Evolutionary conservation across 108 stramenopile genomes (phyloP).

Genomic region (Parietichytrium sp.): DNA sequence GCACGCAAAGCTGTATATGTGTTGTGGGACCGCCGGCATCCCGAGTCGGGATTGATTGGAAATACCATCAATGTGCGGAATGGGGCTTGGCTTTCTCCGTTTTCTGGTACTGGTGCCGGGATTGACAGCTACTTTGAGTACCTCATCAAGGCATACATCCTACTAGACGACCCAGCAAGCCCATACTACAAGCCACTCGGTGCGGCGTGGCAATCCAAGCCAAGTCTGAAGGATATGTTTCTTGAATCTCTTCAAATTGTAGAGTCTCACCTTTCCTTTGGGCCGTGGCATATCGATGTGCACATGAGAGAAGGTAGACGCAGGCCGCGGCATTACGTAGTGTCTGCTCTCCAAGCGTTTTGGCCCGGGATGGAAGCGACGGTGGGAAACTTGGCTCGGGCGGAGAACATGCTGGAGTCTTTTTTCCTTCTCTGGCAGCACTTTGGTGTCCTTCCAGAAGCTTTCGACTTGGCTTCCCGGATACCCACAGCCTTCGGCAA

Average conservation of each 20-base stretch:
- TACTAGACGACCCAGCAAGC: constrained; percentile 37
- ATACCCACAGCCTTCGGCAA: constrained; percentile 36
- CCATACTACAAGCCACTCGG: background rate
- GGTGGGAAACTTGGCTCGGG: constrained; percentile 40
- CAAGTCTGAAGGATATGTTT: constrained; percentile 3
- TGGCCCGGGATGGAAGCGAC: constrained; percentile 59
- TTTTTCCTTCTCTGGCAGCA: constrained; percentile 49
- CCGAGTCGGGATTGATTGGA: constrained; percentile 49
- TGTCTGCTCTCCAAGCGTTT: constrained; percentile 53
- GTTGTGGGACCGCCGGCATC: constrained; percentile 48
- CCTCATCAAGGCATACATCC: constrained; percentile 54
- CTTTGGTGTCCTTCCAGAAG: constrained; percentile 56
- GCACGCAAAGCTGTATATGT: constrained; percentile 49
- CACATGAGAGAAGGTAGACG: background rate
- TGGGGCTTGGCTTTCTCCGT: constrained; percentile 43
- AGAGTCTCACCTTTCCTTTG: constrained; percentile 34
- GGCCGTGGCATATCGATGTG: constrained; percentile 40
- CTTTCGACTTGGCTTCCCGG: constrained; percentile 45
- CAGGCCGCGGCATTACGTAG: background rate
- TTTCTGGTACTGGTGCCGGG: constrained; percentile 55
- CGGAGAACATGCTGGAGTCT: constrained; percentile 20
- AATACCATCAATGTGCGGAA: constrained; percentile 45
- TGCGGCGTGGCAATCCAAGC: background rate
- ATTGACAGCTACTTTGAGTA: constrained; percentile 66
- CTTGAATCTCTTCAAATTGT: constrained; percentile 13